These are phyloP conservation scores for Paecilomyces niveus DNA, from an alignment of 2,329 filamentous ascomycete species.

Conservation along the genomic window DNA sequence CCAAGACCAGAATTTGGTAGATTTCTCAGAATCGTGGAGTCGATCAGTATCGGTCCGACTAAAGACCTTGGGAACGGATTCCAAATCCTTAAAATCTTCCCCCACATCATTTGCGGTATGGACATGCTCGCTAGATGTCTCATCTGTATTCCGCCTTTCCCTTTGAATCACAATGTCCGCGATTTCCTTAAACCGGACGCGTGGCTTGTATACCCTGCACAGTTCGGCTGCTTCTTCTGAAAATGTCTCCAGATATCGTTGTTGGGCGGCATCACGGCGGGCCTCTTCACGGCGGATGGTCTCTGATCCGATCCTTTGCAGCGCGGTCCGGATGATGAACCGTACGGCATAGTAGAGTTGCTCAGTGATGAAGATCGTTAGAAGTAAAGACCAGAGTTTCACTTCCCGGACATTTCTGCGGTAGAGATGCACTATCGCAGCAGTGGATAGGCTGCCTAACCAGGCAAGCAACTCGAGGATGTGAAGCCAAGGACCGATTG, in stretches of 20 bases:
- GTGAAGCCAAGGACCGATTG: constrained; percentile 87
- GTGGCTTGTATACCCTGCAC: constrained; percentile 8
- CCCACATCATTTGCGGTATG: neutral
- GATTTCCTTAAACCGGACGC: constrained; percentile 26
- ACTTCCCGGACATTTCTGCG: constrained; percentile 60
- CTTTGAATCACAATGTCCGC: constrained; percentile 12
- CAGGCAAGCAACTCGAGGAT: constrained; percentile 85
- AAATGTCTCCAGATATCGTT: constrained; percentile 56
- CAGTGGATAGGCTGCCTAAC: constrained; percentile 82
- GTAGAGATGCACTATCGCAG: constrained; percentile 85
- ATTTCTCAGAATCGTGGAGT: constrained; percentile 28
- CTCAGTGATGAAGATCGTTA: constrained; percentile 74
- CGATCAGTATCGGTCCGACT: constrained; percentile 2
- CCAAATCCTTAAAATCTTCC: neutral
- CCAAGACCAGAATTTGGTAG: constrained; percentile 47
- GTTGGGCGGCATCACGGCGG: constrained; percentile 70
- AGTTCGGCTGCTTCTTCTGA: constrained; percentile 3
- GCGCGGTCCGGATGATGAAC: constrained; percentile 59
- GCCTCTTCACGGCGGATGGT: constrained; percentile 75
- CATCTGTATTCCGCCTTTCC: neutral
- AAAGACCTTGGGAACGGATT: neutral
- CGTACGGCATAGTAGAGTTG: constrained; percentile 74
- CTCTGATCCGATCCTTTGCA: constrained; percentile 73
- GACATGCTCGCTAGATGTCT: neutral
- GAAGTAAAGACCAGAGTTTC: constrained; percentile 66